Evolutionary conservation across 129 eudicot species (phyloP), one percentile per base, ranked within the genome.

Genomic region (Calendula officinalis): DNA sequence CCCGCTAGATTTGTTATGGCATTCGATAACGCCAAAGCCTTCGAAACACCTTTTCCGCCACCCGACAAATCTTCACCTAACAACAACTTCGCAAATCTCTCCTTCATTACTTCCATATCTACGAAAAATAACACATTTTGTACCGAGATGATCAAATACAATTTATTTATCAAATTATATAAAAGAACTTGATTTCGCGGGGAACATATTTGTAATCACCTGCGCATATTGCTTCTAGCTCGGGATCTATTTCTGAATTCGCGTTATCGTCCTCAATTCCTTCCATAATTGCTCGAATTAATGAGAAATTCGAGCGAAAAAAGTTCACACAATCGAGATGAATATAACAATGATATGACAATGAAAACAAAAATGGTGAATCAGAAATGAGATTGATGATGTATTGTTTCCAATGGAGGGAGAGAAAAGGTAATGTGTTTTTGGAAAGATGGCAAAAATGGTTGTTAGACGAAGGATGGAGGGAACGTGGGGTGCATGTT

Each of bases 1-100:
- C 99, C 99, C 66, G 96, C 95, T 52, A 92, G 73, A 68, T 92
- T 92, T 40, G 99, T 92, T 34, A 92, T 92, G 41, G 99, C 99
- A 73, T 92, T 92, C 46, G 99, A 92, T 79, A 92, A 75, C 40
- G 99, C 99, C 81, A 92, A 70, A 67, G 99, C 99, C 34, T 96
- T 88, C 4, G 95, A 75, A 59, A 79, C 95, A 47, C 99, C 99
- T 68, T 92, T 92, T 52, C 99, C 99, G 56, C 99, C 89, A 52
- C 99, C 99, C 4, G 99, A 92, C 96, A 88, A 88, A 64, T 92
- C 99, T 78, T 92, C 99, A 7, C 99, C 99, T 34, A 92, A 82
- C 39, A 92, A 85, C 95, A 92, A 77, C 87, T 92, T 92, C 5
- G 92, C 84, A 75, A 92, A 92, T 58, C 74, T 83, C 66, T 92